Base-by-base conservation (phyloP, 345 rosid species). In the Anacardium occidentale region DNA sequence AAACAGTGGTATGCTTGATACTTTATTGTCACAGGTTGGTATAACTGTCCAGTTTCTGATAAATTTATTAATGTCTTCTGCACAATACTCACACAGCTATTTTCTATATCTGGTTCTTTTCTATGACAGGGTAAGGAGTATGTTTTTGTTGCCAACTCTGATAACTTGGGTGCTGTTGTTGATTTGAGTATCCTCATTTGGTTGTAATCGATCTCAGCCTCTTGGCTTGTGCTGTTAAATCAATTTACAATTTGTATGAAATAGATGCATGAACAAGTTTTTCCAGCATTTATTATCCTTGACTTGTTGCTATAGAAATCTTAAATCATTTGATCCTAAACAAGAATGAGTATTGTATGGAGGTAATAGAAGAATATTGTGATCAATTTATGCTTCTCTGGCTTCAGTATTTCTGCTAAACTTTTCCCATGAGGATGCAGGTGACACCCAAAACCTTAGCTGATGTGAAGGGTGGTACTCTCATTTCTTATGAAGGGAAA, bases 401-500 rank as follows among this genome's bases (percentile, higher is more conserved):
- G 25, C 40, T 63, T 56, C 53, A 47, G 22, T 65, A n/a, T 12
- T 69, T 53, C 70, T 32, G 42, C 57, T 62, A 3, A 55, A 66
- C 61, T 29, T 44, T 66, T 62, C 51, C 75, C 18, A 29, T 58
- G 20, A 56, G 79, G 32, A 65, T 81, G 80, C 86, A 94, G 92
- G 99, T 95, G 69, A 95, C 99, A 65, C 99, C 99, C 73, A 95
- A 95, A 80, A 92, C 99, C 77, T 83, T 90, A 64, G 99, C 99
- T 67, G 99, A 95, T 80, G 98, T 95, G 25, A 92, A 95, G 84
- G 97, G 98, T 76, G 98, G 98, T 71, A 95, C 98, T 62, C 96
- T 95, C 74, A 95, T 95, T 78, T 90, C 97, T 76, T 95, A 95
- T 72, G 98, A 92, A 76, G 99, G 99, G 51, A 95, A 92, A 76